Evolutionary conservation across 306 rosid species (phyloP), one percentile per base, ranked within the genome.

Genomic region (Vachellia pachyceras): DNA sequence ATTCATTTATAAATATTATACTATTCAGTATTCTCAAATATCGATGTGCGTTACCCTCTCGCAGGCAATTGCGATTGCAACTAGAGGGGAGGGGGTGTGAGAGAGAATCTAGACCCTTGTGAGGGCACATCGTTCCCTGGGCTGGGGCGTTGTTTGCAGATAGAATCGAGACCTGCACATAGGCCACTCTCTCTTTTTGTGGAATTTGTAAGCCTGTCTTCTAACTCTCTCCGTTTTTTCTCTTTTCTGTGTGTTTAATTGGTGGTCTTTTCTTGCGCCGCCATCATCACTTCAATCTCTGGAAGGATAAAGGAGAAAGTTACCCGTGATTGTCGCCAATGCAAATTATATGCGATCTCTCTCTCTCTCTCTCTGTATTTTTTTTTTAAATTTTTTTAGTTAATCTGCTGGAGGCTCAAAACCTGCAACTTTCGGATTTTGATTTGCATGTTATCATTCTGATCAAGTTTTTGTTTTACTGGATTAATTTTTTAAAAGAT

Each of bases 201-300:
- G 57, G 61, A 86, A 84, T 82, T 80, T 60, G 90, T 90, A 80
- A 90, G 93, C 79, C 77, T 71, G 66, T 76, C 17, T 72, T 80
- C 39, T 40, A 14, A 14, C 8, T 14, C 69, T 25, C 29, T 64
- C 0, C 12, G 2, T 17, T 10, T 29, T 12, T 22, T 7, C 11
- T 58, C 11, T 79, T 42, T 10, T n/a, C 37, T 14, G 18, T 0
- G 13, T 70, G 40, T 22, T 66, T 65, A 36, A 17, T 70, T 65
- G 14, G 5, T 50, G 1, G 15, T 46, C 37, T 72, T 77, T 66
- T 57, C 67, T 25, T 77, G 23, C 63, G 54, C 73, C 44, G 80
- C 57, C 33, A 22, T 40, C 74, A 39, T 76, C 65, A 63, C 22
- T 69, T 15, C 39, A 73, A 23, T 69, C 82, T 61, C 70, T 7